phyloP scores from a whole-genome alignment of 129 eudicot genomes.

The Artemisia tridentata region DNA sequence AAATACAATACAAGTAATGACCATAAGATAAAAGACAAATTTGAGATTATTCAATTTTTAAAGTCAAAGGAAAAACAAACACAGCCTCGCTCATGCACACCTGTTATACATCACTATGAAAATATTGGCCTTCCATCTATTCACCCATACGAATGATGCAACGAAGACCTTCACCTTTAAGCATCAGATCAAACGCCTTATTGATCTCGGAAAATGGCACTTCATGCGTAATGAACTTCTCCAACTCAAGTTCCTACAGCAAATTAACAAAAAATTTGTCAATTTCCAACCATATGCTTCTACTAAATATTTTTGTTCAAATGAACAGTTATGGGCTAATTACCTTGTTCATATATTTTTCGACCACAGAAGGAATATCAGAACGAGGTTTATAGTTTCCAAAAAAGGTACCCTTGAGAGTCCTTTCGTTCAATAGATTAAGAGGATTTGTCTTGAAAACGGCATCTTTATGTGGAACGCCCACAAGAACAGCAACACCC shows the following conservation, averaged over 20 bases:
- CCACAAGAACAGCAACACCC: slow-evolving; percentile 93
- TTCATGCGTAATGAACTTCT: slow-evolving; percentile 46
- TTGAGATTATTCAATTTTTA: not conserved
- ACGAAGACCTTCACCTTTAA: slow-evolving; percentile 47
- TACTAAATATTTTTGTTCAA: no score
- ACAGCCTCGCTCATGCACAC: not conserved
- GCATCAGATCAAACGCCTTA: slow-evolving; percentile 46
- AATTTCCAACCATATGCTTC: not conserved
- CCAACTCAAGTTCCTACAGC: slow-evolving; percentile 42
- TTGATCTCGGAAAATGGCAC: slow-evolving; percentile 45
- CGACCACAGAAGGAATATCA: slow-evolving; percentile 69
- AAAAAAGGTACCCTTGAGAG: slow-evolving; percentile 82
- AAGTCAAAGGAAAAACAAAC: not conserved
- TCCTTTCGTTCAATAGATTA: slow-evolving; percentile 72
- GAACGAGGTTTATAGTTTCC: slow-evolving; percentile 82
- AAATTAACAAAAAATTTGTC: not conserved
- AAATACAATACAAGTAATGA: not conserved
- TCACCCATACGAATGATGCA: slow-evolving; percentile 46
- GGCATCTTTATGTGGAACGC: slow-evolving; percentile 80
- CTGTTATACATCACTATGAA: no score
- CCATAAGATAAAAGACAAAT: not conserved
- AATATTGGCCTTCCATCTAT: slow-evolving; percentile 2
- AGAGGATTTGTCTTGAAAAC: slow-evolving; percentile 69
- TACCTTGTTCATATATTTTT: slow-evolving; percentile 81
- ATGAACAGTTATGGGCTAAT: not conserved